Evolutionary conservation across 495 filamentous ascomycete genomes (phyloP).

Genomic region (Xylaria acuta): DNA sequence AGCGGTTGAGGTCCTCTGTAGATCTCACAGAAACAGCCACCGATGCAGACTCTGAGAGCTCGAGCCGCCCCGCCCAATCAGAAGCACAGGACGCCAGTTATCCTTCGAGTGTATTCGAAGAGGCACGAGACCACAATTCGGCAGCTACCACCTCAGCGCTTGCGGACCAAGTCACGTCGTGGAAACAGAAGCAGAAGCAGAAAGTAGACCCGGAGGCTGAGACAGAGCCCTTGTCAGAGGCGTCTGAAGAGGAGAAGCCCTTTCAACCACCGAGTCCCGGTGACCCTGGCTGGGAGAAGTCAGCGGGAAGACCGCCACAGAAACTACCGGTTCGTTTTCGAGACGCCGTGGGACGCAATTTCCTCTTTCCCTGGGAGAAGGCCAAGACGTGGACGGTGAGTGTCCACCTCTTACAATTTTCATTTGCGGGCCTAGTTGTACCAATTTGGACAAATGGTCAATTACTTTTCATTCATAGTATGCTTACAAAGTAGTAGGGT

Average conservation of each 20-base stretch:
- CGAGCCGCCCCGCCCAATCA: background rate
- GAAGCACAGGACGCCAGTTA: constrained; percentile 10
- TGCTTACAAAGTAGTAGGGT: constrained; percentile 43
- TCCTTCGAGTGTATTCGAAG: constrained; percentile 17
- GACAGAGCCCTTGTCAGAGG: constrained; percentile 10
- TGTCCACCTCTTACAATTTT: background rate
- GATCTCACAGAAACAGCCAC: background rate
- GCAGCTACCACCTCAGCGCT: constrained; percentile 11
- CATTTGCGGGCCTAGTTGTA: background rate
- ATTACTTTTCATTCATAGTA: constrained; percentile 1
- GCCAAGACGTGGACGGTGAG: constrained; percentile 69
- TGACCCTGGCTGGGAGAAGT: constrained; percentile 32
- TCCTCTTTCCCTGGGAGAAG: constrained; percentile 68
- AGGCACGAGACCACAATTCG: background rate
- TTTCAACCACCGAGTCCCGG: background rate
- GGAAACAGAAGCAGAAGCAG: constrained; percentile 32
- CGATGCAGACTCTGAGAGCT: background rate
- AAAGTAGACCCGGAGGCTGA: constrained; percentile 25
- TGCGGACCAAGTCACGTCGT: constrained; percentile 12
- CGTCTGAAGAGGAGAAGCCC: constrained; percentile 3
- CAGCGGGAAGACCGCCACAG: constrained; percentile 35
- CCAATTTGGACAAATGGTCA: background rate
- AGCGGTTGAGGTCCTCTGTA: background rate
- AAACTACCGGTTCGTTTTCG: constrained; percentile 68
- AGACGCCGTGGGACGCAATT: constrained; percentile 70